phyloP scores from a whole-genome alignment of 2,329 filamentous ascomycete genomes.

The Metarhizium sp. region DNA sequence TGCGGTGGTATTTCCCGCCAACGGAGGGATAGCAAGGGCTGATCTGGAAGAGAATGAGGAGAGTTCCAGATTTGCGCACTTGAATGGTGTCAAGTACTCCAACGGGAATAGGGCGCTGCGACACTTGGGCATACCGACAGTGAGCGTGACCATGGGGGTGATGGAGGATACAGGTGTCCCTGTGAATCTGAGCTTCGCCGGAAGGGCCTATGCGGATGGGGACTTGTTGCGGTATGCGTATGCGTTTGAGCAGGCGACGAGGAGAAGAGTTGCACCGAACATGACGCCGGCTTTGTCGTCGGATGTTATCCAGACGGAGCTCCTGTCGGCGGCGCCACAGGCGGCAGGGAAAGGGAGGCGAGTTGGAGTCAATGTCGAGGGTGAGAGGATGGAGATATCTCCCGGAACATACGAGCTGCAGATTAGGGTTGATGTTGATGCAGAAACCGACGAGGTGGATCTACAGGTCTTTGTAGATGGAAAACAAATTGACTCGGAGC shows the following conservation, averaged over 20 bases:
- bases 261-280: background rate
- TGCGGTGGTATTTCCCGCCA: slow-evolving; percentile 36
- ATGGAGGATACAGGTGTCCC: slow-evolving; percentile 37
- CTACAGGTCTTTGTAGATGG: background rate
- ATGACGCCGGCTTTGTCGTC: background rate
- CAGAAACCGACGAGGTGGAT: background rate
- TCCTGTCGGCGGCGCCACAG: background rate
- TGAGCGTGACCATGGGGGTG: slow-evolving; percentile 42
- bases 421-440: background rate
- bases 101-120: slow-evolving; percentile 43
- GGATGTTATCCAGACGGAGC: background rate
- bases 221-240: slow-evolving; percentile 13
- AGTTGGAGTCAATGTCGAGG: background rate
- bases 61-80: slow-evolving; percentile 9
- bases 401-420: background rate
- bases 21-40: slow-evolving; percentile 28
- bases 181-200: slow-evolving; percentile 41
- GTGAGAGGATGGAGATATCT: background rate
- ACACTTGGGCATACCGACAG: slow-evolving; percentile 44
- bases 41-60: slow-evolving; percentile 1
- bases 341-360: background rate
- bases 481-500: background rate
- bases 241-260: background rate
- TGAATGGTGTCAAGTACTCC: slow-evolving; percentile 39
- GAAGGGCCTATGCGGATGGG: slow-evolving; percentile 35